These are phyloP conservation scores for Eimeria necatrix DNA, from an alignment of 169 alveolate genomes.

Conservation along the genomic window DNA sequence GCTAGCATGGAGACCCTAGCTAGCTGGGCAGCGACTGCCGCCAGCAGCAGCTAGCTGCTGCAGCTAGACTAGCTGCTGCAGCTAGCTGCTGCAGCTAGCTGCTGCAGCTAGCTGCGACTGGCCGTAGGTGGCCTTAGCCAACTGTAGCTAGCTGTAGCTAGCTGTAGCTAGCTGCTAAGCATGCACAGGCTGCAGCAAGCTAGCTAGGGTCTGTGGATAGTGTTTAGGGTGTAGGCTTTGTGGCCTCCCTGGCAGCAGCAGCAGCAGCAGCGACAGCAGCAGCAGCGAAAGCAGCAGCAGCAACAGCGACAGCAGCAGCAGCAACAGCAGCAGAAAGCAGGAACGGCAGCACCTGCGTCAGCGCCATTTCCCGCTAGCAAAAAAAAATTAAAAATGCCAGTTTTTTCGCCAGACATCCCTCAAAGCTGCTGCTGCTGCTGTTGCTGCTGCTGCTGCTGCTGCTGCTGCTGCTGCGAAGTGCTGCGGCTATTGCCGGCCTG, in stretches of 20 bases:
- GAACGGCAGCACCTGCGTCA: not conserved
- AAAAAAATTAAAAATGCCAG: not conserved
- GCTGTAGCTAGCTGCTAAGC: too few relatives aligned
- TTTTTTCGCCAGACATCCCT: not conserved
- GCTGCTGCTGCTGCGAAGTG: too few relatives aligned
- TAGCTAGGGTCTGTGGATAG: not conserved
- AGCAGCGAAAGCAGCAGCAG: not conserved
- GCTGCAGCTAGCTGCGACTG: not conserved
- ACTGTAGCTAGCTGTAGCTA: too few relatives aligned
- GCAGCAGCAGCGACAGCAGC: slow-evolving; percentile 5
- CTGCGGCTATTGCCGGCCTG: too few relatives aligned
- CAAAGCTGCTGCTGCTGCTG: not conserved
- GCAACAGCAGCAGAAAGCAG: not conserved
- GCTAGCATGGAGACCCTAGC: too few relatives aligned
- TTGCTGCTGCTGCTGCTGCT: too few relatives aligned
- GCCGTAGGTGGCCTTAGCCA: too few relatives aligned
- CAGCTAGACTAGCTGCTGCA: too few relatives aligned
- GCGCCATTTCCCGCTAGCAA: not conserved
- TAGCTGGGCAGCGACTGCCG: too few relatives aligned
- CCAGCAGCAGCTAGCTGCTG: too few relatives aligned
- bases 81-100: not conserved
- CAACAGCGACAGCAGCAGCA: not conserved
- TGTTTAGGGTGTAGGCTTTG: not conserved
- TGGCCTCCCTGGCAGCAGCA: not conserved
- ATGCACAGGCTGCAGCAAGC: not conserved